Evolutionary conservation across 805 yeast genomes (phyloP).

Genomic region (Sugiyamaella chiloensis): DNA sequence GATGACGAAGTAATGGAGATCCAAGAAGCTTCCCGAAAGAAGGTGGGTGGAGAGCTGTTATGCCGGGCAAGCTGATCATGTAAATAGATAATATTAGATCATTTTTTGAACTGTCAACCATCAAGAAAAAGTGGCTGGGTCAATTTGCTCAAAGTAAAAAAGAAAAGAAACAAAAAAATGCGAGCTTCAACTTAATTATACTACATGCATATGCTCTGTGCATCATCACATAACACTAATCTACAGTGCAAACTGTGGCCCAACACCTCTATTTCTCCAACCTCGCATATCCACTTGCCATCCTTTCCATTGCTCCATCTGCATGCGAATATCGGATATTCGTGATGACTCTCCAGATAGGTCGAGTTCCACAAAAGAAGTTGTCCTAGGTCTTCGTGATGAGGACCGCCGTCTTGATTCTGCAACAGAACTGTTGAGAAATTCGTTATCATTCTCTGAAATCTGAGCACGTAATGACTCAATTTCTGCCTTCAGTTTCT

Average conservation of each 20-base stretch:
- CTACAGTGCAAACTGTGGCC: slow-evolving; percentile 49
- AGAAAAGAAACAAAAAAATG: no score
- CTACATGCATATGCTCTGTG: no score
- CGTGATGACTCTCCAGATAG: slow-evolving; percentile 50
- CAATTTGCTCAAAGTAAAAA: no score
- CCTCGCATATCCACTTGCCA: slow-evolving; percentile 84
- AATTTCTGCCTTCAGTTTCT: background rate
- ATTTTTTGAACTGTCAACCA: background rate
- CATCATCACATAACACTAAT: background rate
- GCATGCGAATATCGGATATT: slow-evolving; percentile 43
- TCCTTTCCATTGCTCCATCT: slow-evolving; percentile 68
- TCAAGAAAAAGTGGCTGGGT: no score
- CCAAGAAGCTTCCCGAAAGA: slow-evolving; percentile 79
- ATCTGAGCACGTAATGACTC: slow-evolving; percentile 7
- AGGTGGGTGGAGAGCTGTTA: slow-evolving; percentile 70
- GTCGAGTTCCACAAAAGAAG: slow-evolving; percentile 35
- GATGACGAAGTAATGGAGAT: slow-evolving; percentile 62
- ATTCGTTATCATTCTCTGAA: slow-evolving; percentile 8
- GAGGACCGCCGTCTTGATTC: background rate
- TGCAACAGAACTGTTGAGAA: slow-evolving; percentile 20
- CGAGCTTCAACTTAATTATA: no score
- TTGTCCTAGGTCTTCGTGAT: slow-evolving; percentile 10
- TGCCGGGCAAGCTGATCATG: slow-evolving; percentile 50
- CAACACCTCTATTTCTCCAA: slow-evolving; percentile 73
- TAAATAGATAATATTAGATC: background rate